Evolutionary conservation across 2,329 filamentous ascomycete species (phyloP), one percentile per base, ranked within the genome.

Genomic region (Exserohilum rostratum): DNA sequence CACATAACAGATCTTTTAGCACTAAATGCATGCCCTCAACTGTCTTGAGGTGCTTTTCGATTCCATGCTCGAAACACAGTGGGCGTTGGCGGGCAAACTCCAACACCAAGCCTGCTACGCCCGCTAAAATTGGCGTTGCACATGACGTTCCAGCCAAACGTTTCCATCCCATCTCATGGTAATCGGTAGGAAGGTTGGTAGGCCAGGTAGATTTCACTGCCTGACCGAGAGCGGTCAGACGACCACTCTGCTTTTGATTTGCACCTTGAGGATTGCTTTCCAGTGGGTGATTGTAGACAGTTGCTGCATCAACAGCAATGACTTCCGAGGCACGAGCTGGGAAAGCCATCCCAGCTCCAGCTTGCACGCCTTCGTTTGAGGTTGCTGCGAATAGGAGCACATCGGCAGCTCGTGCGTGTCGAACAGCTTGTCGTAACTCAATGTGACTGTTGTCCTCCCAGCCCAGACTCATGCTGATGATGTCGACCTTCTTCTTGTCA

Each of bases 381-480:
- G 4, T 25, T 25, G 22, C 22, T 25, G 22, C 22, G 7, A 25
- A 25, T 4, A 25, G 4, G 7, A 25, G 22, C 7, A 25, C 22
- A 7, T 25, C 22, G 22, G 22, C 4, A 25, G 22, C 22, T 25
- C 22, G 22, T 25, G 22, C 22, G 7, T 25, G 22, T 7, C 22
- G 22, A 7, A 25, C 22, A 4, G 22, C 22, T 25, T 25, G 22
- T 25, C 22, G 22, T 25, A 25, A 7, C 22, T 7, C 22, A 25
- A 5, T 7, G 7, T 25, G 22, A 7, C 22, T 25, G 7, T 25
- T 7, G 7, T 25, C 7, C 22, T 25, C 22, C 22, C 52, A 60
- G 3, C 58, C 58, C 13, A 63, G 48, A 17, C 40, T 51, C 47
- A 63, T 57, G 27, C 50, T 61, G 5, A 63, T 46, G 11, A 63